Evolutionary conservation across 2,329 filamentous ascomycete genomes (phyloP).

Genomic region (Parastagonospora avenae): DNA sequence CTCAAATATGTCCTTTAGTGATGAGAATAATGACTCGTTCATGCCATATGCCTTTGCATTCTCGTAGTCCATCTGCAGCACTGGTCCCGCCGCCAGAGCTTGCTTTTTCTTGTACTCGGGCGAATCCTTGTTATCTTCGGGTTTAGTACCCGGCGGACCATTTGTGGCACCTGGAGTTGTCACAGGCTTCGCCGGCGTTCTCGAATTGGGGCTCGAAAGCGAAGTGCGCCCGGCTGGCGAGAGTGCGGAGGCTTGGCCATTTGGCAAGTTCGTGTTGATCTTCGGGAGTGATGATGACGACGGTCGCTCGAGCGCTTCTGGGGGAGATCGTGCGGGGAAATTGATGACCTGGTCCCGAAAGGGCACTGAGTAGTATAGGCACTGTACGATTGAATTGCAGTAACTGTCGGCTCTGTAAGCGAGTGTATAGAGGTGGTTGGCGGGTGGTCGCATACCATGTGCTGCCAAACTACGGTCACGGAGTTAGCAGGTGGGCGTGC

Average conservation of each 20-base stretch:
- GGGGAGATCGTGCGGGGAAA: slow-evolving; percentile 76
- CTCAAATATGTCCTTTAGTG: slow-evolving; percentile 94
- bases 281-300: slow-evolving; percentile 43
- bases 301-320: slow-evolving; percentile 69
- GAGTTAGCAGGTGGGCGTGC: slow-evolving; percentile 26
- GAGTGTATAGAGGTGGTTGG: slow-evolving; percentile 5
- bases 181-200: slow-evolving; percentile 43
- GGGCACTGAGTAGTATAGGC: slow-evolving; percentile 90
- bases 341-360: slow-evolving; percentile 95
- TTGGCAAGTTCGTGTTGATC: slow-evolving; percentile 47
- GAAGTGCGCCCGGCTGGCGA: slow-evolving; percentile 61
- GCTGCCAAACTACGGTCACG: slow-evolving; percentile 78
- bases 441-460: slow-evolving; percentile 72
- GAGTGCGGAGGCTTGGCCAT: slow-evolving; percentile 49
- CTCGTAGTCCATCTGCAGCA: slow-evolving; percentile 82
- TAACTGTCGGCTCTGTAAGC: slow-evolving; percentile 65
- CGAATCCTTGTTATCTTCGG: slow-evolving; percentile 92
- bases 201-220: slow-evolving; percentile 37
- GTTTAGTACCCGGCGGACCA: slow-evolving; percentile 65
- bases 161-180: slow-evolving; percentile 57
- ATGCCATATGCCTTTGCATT: slow-evolving; percentile 83
- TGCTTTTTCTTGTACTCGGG: slow-evolving; percentile 98
- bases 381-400: slow-evolving; percentile 97
- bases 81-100: slow-evolving; percentile 83
- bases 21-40: slow-evolving; percentile 93